Percentiles rank a stretch among this genome's conserved stretches.
phyloP scores from a whole-genome alignment of 169 alveolate genomes.

The Plasmodium sp. region DNA sequence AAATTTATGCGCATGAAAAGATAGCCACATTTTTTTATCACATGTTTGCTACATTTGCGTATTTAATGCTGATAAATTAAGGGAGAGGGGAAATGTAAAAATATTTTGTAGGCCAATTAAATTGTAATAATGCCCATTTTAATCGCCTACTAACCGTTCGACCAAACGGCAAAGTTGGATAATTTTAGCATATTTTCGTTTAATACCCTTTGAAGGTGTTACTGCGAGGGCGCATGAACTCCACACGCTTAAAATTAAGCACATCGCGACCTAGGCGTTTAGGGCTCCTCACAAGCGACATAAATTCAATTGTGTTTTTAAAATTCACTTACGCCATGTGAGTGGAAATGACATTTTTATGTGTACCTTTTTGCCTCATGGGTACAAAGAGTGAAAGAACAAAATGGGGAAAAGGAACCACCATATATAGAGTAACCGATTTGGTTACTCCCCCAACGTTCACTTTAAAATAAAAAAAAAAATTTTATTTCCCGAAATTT shows the following conservation, averaged over 20 bases:
- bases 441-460: background rate
- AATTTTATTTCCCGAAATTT: background rate
- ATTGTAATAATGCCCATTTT: background rate
- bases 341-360: background rate
- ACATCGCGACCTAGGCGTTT: background rate
- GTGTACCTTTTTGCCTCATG: background rate
- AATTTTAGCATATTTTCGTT: background rate
- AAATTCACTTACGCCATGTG: background rate
- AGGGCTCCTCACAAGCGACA: background rate
- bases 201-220: background rate
- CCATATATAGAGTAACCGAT: background rate
- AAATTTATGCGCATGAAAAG: background rate
- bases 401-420: background rate
- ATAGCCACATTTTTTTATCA: background rate
- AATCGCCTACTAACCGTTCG: background rate
- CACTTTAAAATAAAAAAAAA: background rate
- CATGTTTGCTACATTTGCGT: background rate
- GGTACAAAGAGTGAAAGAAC: background rate
- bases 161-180: background rate
- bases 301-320: background rate
- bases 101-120: background rate
- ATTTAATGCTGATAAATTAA: background rate
- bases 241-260: background rate
- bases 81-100: background rate
- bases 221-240: background rate